These are phyloP conservation scores for Podaxis sp. DNA, from an alignment of 768 basidiomycete genomes.

Conservation along the genomic window DNA sequence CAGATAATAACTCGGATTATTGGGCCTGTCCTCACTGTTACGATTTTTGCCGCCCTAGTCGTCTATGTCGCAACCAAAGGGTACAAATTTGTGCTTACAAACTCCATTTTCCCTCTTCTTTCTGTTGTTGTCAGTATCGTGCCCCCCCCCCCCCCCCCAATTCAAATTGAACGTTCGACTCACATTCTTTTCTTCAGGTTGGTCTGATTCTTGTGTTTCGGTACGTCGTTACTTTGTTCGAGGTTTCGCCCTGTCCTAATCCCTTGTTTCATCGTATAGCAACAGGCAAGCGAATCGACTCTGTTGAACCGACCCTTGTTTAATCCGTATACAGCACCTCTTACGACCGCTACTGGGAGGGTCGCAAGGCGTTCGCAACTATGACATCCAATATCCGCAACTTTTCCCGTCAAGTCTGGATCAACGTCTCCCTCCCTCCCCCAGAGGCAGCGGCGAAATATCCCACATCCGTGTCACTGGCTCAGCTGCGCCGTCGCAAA, in stretches of 20 bases:
- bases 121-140: conserved; percentile 74
- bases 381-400: conserved; percentile 74
- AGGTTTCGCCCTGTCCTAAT: background rate
- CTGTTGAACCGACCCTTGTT: background rate
- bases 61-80: conserved; percentile 58
- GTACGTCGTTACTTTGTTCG: conserved; percentile 31
- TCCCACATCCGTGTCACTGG: conserved; percentile 36
- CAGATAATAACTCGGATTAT: conserved; percentile 69
- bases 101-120: conserved; percentile 82
- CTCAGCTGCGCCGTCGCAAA: conserved; percentile 62
- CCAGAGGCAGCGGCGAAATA: conserved; percentile 46
- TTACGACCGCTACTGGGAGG: conserved; percentile 87
- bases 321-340: conserved; percentile 51
- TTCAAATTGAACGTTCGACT: conserved; percentile 1
- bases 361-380: conserved; percentile 76
- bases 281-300: conserved; percentile 48
- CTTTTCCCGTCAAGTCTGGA: conserved; percentile 74
- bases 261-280: conserved; percentile 28
- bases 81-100: conserved; percentile 60
- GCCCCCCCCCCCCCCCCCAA: background rate
- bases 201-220: conserved; percentile 87
- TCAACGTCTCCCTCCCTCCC: conserved; percentile 63
- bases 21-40: conserved; percentile 83
- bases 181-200: conserved; percentile 43
- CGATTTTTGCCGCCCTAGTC: conserved; percentile 61